A percentile compares a stretch with the other conserved stretches of the same genome.
Evolutionary conservation across 2,329 filamentous ascomycete species (phyloP).

Genomic region (Beauveria australis): DNA sequence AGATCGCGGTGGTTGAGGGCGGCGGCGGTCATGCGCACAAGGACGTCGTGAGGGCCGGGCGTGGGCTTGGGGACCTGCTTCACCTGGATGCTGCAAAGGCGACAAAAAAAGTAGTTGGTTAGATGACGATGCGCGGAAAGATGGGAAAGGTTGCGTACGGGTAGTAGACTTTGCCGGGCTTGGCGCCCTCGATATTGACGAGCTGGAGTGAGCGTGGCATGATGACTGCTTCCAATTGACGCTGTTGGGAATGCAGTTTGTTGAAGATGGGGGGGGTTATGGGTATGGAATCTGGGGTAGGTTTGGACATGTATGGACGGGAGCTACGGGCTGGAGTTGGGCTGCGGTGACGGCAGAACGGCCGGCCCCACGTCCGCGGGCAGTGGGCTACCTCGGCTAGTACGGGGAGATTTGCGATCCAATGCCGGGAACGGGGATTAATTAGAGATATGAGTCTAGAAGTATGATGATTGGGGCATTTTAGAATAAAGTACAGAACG

Average conservation of each 20-base stretch:
- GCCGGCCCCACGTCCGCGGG: slow-evolving; percentile 1
- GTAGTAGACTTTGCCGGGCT: slow-evolving; percentile 84
- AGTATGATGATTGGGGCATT: no score
- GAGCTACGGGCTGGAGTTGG: background rate
- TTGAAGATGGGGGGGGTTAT: background rate
- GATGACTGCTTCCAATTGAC: slow-evolving; percentile 8
- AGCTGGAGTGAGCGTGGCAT: slow-evolving; percentile 55
- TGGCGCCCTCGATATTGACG: slow-evolving; percentile 60
- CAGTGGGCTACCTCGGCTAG: slow-evolving; percentile 6
- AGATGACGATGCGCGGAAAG: background rate
- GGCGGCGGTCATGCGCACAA: slow-evolving; percentile 68
- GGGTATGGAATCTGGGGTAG: background rate
- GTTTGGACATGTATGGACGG: background rate
- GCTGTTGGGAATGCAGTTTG: background rate
- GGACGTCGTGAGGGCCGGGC: slow-evolving; percentile 58
- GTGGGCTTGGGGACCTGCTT: slow-evolving; percentile 54
- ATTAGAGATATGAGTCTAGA: no score
- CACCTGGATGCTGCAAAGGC: slow-evolving; percentile 41
- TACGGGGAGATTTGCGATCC: background rate
- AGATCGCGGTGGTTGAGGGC: slow-evolving; percentile 93
- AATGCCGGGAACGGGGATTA: background rate
- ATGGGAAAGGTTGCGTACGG: slow-evolving; percentile 39
- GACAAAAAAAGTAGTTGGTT: background rate
- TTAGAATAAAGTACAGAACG: no score
- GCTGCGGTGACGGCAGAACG: background rate